Base-by-base conservation (phyloP, 1,139 yeast species). In the Insectozyma bohioensis region DNA sequence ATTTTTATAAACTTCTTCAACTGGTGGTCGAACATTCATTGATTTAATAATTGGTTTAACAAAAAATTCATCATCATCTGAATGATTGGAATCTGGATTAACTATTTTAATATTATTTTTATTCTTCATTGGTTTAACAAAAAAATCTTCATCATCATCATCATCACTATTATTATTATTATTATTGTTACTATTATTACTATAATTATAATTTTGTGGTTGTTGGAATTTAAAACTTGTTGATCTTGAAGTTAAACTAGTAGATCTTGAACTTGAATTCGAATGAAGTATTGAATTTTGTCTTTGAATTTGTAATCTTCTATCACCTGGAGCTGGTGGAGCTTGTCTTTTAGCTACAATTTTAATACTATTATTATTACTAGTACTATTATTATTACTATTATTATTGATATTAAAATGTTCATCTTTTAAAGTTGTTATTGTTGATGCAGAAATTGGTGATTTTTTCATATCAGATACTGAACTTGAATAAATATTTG, bases 1-100 rank as follows among this genome's bases (percentile, higher is more conserved):
- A 51, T 94, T 88, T 38, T 88, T 87, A 52, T 88, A 92, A 23
- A 94, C 83, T 31, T 85, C 95, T 50, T 92, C 97, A 1, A 95
- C 84, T 0, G 98, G 90, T 2, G 99, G 99, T 52, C 98, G 78
- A 5, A 92, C 82, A 8, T 47, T 51, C 73, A 68, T 66, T 7
- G 34, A 31, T 11, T 33, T 33, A 21, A 45, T 45, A 25, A 54
- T 35, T 5, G 61, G 59, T 35, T 56, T 57, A 45, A 56, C 49
- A 35, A 58, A 57, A 35, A 59, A 59, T 13, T 58, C 61, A 24
- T 54, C 56, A 11, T 38, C 39, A 19, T 30, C 61, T 5, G 45
- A 50, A 14, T 44, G 46, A 11, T 46, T 42, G 9, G 43, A 46
- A 8, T 36, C 31, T 8, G 16, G 21, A 6, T 26, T 15, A 12